Percentiles rank a stretch among this genome's conserved stretches.
Evolutionary conservation across 2,329 filamentous ascomycete genomes (phyloP).

Genomic region (Pestalotiopsis sp.): DNA sequence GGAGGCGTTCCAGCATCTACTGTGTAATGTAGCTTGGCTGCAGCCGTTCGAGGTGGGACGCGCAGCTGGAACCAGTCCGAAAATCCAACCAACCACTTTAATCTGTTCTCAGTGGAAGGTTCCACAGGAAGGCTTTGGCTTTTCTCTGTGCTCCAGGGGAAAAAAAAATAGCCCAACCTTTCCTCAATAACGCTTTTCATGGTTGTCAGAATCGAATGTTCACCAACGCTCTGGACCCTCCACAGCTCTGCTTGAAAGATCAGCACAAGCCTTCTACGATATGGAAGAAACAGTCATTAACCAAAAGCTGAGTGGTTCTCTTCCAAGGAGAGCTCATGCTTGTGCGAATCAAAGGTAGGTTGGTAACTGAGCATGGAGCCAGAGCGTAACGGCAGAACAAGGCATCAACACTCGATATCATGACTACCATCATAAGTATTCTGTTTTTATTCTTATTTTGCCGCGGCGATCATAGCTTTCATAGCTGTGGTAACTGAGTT

Average conservation of each 20-base stretch:
- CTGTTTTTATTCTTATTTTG: constrained; percentile 21
- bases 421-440: background rate
- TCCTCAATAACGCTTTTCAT: background rate
- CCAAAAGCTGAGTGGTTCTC: background rate
- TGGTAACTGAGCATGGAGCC: background rate
- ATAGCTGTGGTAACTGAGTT: constrained; percentile 62
- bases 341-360: background rate
- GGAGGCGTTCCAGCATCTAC: too few relatives aligned
- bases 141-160: background rate
- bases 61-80: background rate
- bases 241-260: too few relatives aligned
- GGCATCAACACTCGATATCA: background rate
- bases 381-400: background rate
- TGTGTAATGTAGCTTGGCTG: too few relatives aligned
- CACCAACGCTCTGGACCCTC: too few relatives aligned
- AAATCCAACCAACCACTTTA: background rate
- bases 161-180: background rate
- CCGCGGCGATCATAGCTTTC: constrained; percentile 55
- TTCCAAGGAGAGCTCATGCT: background rate
- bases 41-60: constrained; percentile 2
- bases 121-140: background rate
- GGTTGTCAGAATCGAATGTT: too few relatives aligned
- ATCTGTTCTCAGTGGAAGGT: background rate
- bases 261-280: background rate
- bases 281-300: background rate